Base-by-base conservation (phyloP, 208 protist genomes). In the Trypanosoma cruzi region DNA sequence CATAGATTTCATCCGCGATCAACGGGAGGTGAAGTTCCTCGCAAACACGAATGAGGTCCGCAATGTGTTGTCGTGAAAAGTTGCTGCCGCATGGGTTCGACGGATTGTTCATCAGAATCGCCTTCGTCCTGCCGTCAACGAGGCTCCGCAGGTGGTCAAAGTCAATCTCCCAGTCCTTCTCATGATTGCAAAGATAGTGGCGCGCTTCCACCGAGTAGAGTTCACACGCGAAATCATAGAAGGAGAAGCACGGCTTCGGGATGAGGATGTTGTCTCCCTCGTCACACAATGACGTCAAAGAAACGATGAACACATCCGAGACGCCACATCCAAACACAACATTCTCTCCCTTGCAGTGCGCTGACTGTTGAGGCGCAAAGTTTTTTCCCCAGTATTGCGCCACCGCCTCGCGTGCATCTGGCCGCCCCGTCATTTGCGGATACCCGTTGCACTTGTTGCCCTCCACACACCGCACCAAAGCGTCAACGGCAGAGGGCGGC, bases 1-100 rank as follows among this genome's bases (percentile, higher is more conserved):
- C 91, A 87, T 99, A 99, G 54, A 99, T 98, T 73, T 99, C 97
- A 63, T 99, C 97, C 14, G 91, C 72, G 56, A 99, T 94, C 65
- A 99, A 92, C 20, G 94, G 93, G 20, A 99, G 57, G 46, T 85
- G 61, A 68, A 93, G 77, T 57, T 92, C 71, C 66, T 96, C 79
- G 18, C 94, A 97, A 18, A 98, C 73, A 57, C 79, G 73, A n/a
- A 97, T 54, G 50, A 97, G 77, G 54, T 83, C 87, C 44, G 76
- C 56, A n/a, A 98, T 60, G 73, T 98, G 97, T 24, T 88, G 55
- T 10, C 70, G 71, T 20, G 74, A 82, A 74, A 84, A 98, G 73
- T 96, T 93, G 50, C 83, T 95, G 57, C 97, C 97, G 69, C 96
- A 98, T 34, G 97, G 96, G 81, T 99, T 99, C 32, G 90, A 97